phyloP scores from a whole-genome alignment of 345 rosid species.

The Moricandia moricandioides region DNA sequence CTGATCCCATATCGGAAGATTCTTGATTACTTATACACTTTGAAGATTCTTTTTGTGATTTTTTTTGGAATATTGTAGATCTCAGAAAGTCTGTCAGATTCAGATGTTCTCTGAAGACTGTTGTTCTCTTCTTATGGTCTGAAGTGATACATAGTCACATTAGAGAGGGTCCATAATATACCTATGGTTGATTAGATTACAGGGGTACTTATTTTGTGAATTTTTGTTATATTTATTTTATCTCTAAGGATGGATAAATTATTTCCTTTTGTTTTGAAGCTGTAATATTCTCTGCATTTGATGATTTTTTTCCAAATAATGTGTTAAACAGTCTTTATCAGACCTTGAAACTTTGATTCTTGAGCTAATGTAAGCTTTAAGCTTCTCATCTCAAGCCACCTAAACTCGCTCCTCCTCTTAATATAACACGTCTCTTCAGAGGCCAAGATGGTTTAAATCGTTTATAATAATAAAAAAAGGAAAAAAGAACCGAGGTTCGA shows the following conservation, averaged over 20 bases:
- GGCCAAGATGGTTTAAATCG: too few relatives aligned
- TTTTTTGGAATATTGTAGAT: constrained; percentile 12
- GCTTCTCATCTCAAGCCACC: too few relatives aligned
- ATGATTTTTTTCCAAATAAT: neutral
- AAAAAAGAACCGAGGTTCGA: neutral
- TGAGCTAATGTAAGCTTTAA: neutral
- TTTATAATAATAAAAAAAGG: too few relatives aligned
- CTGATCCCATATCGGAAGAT: constrained; percentile 23
- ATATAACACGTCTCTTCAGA: too few relatives aligned
- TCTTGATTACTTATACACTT: constrained; percentile 27
- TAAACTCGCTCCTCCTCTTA: too few relatives aligned
- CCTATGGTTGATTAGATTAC: neutral
- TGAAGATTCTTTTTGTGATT: constrained; percentile 22
- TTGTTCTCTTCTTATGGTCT: neutral
- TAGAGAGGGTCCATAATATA: constrained; percentile 17
- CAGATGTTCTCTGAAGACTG: constrained; percentile 7
- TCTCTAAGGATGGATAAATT: neutral
- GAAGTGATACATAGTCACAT: constrained; percentile 2
- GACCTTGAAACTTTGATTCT: neutral
- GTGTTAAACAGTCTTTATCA: neutral
- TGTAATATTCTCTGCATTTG: neutral
- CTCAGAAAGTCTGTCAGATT: constrained; percentile 18
- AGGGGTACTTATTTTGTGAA: too few relatives aligned
- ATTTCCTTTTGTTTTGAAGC: neutral
- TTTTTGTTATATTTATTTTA: too few relatives aligned